These are phyloP conservation scores for Geotrichum fermentans DNA, from an alignment of 1,139 yeast species.

Conservation along the genomic window DNA sequence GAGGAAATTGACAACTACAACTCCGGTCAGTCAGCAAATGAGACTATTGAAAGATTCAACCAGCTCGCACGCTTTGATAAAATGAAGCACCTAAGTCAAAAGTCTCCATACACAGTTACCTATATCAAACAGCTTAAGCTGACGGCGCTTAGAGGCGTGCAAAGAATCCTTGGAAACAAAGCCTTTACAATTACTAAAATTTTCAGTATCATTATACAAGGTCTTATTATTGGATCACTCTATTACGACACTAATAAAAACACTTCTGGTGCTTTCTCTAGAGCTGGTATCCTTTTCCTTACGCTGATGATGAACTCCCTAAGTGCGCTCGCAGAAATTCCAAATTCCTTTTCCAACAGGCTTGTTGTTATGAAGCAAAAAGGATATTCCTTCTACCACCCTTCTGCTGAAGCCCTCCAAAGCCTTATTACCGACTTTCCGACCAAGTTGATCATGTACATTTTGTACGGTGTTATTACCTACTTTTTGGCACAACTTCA, in stretches of 20 bases:
- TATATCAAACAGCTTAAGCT: slow-evolving; percentile 36
- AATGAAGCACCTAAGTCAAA: slow-evolving; percentile 32
- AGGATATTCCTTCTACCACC: slow-evolving; percentile 43
- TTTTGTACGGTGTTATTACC: slow-evolving; percentile 36
- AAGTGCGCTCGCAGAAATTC: slow-evolving; percentile 42
- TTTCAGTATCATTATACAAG: slow-evolving; percentile 47
- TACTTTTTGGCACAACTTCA: slow-evolving; percentile 42
- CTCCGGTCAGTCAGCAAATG: slow-evolving; percentile 40
- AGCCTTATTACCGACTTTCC: slow-evolving; percentile 39
- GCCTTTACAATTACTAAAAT: slow-evolving; percentile 47
- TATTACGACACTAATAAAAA: slow-evolving; percentile 46
- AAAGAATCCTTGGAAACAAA: slow-evolving; percentile 50
- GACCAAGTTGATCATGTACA: slow-evolving; percentile 33
- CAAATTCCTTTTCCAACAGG: slow-evolving; percentile 39
- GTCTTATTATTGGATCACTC: slow-evolving; percentile 50
- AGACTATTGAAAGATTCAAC: slow-evolving; percentile 23
- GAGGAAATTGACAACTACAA: slow-evolving; percentile 41
- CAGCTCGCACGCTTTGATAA: slow-evolving; percentile 27
- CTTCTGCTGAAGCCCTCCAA: slow-evolving; percentile 44
- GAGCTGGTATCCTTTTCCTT: slow-evolving; percentile 46
- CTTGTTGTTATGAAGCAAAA: slow-evolving; percentile 44
- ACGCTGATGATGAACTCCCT: slow-evolving; percentile 41
- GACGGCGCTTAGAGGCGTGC: slow-evolving; percentile 46
- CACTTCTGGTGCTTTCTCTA: slow-evolving; percentile 49
- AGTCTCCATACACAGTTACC: slow-evolving; percentile 38